These are phyloP conservation scores for Erythrobasidium hasegawianum DNA, from an alignment of 1,284 basidiomycete genomes.

Conservation along the genomic window DNA sequence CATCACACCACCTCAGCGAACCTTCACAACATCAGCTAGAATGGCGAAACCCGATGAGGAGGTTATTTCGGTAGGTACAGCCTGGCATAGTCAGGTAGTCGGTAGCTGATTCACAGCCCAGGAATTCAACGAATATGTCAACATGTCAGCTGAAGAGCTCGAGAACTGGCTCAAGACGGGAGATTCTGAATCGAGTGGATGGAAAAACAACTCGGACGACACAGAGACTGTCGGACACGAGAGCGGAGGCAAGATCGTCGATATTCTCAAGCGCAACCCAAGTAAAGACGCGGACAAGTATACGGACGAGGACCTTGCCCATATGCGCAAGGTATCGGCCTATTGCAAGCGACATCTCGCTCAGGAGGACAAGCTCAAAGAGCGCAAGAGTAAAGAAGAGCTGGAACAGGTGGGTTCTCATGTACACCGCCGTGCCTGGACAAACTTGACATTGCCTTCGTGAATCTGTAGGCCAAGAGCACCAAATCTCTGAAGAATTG, in stretches of 20 bases:
- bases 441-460: not conserved
- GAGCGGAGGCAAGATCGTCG: conserved; percentile 49
- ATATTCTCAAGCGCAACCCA: conserved; percentile 49
- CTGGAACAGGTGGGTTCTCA: conserved; percentile 40
- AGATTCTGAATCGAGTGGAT: conserved; percentile 47
- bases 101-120: not conserved
- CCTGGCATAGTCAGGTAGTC: not conserved
- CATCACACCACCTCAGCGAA: not conserved
- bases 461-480: conserved; percentile 42
- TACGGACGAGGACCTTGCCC: conserved; percentile 49
- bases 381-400: conserved; percentile 48
- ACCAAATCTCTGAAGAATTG: conserved; percentile 48
- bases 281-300: conserved; percentile 49
- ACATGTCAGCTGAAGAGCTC: conserved; percentile 50
- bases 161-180: conserved; percentile 49
- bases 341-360: conserved; percentile 51
- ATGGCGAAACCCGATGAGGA: conserved; percentile 32
- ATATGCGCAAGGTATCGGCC: conserved; percentile 49
- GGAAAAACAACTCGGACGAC: conserved; percentile 45
- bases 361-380: conserved; percentile 49
- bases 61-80: conserved; percentile 13
- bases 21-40: not conserved
- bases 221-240: conserved; percentile 49
- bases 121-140: conserved; percentile 51
- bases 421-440: not conserved